These are phyloP conservation scores for Penicillium sp. DNA, from an alignment of 2,329 filamentous ascomycete species.

Conservation along the genomic window DNA sequence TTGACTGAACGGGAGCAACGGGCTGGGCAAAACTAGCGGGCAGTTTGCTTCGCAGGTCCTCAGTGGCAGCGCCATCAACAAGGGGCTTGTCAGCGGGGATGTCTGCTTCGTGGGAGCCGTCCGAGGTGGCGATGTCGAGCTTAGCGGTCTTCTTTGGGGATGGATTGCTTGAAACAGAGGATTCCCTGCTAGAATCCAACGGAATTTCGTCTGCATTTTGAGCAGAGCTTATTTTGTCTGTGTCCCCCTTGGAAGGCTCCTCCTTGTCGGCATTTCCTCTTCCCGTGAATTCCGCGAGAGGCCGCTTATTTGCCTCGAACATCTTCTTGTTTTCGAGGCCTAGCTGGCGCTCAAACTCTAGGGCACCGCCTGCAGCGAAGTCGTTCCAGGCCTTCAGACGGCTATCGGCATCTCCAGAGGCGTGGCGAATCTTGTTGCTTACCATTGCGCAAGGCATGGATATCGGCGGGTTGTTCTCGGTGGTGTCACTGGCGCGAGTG, in stretches of 20 bases:
- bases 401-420: neutral
- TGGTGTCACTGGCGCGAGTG: neutral
- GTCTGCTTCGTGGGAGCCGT: neutral
- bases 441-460: neutral
- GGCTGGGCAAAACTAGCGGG: slow-evolving; percentile 27
- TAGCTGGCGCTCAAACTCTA: neutral
- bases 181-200: slow-evolving; percentile 32
- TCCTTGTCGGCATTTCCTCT: neutral
- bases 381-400: neutral
- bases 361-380: neutral
- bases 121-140: neutral
- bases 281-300: neutral
- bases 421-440: neutral
- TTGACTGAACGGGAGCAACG: slow-evolving; percentile 42
- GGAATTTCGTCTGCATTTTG: slow-evolving; percentile 57
- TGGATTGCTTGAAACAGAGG: neutral
- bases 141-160: neutral
- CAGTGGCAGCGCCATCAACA: slow-evolving; percentile 51
- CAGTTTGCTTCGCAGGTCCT: slow-evolving; percentile 61
- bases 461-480: neutral
- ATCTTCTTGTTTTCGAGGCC: neutral
- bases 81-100: slow-evolving; percentile 16
- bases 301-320: neutral
- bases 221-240: slow-evolving; percentile 8
- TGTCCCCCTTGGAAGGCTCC: neutral